Evolutionary conservation across 768 basidiomycete species (phyloP), one percentile per base, ranked within the genome.

Genomic region (Xerocomellus intermedius): DNA sequence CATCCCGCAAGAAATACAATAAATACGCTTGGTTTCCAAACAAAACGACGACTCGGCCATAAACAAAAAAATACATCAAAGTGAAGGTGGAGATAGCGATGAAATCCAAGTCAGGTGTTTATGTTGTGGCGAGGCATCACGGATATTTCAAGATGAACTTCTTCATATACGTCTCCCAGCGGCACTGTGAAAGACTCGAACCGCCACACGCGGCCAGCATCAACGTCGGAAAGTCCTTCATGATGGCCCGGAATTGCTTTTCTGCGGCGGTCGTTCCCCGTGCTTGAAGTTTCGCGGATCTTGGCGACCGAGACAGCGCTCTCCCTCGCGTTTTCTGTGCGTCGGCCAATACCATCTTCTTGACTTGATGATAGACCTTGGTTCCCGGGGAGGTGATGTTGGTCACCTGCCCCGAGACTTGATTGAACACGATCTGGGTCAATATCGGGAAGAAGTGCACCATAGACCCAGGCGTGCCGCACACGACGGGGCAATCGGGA

Each of bases 391-490:
- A 65, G 0, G 73, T 62, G 48, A 79, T 55, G 5, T 66, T 61
- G 37, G 66, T 52, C 30, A 84, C 61, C 36, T 75, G 54, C 19
- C 61, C 52, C 33, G 54, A 61, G 21, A 78, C 79, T 45, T 75
- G 54, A 48, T 80, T 72, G 69, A 74, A 84, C 13, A 76, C 82
- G 66, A 85, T 80, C 46, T 62, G 69, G 33, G 70, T 64, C 19
- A 90, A 74, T 28, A 61, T 74, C 8, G 73, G 47, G 69, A 77
- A 90, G 72, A 82, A 87, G 70, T 89, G 87, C 10, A 86, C 79
- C 60, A 91, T 70, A 3, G 88, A 90, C 10, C 89, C 88, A n/a
- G 89, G 87, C 6, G 89, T 91, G 63, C 89, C 88, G 58, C 89
- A 91, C 32, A 89, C 81, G 52, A 89, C 80, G 21, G 86, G 82